Evolutionary conservation across 495 filamentous ascomycete species (phyloP), one percentile per base, ranked within the genome.

Genomic region (Staphylotrichum longicolle): DNA sequence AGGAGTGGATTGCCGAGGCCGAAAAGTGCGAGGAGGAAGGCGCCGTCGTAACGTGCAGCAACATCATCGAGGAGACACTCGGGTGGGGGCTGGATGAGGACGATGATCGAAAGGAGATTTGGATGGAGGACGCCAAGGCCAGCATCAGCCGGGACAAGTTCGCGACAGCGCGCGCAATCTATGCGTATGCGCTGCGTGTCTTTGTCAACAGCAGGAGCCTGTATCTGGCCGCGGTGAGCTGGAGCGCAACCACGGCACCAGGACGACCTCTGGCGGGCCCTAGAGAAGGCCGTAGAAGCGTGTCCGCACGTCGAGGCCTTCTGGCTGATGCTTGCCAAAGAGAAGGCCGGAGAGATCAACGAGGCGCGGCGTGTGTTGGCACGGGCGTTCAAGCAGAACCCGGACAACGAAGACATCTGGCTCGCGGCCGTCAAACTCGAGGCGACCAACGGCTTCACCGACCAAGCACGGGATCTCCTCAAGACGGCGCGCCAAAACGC

Each of bases 401-500:
- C 91, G 0, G 90, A 91, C 72, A 96, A 95, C 75, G 94, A 99
- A 72, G 91, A 97, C 75, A 96, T 99, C 65, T 98, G 91, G 88
- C 85, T 96, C 45, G 89, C 91, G 3, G 93, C 94, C 42, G 93
- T 98, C 66, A 95, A 96, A 70, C 82, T 98, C 14, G 94, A 99
- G 69, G 90, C 93, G 91, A 96, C 64, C 64, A 91, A 91, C 58
- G 76, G 85, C 14, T 83, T 93, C 62, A 87, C 85, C 40, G 88
- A 89, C 34, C 85, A 92, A 63, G 94, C 95, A 1, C 79, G 93
- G 49, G 82, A 87, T 37, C 82, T 98, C 10, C 84, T 99, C 27
- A 81, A 83, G 27, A 89, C 86, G 1, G 94, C 94, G 39, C 84
- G 94, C 46, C 81, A 85, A 27, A 86, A 96, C 73, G 92, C 95